Evolutionary conservation across 2,329 filamentous ascomycete genomes (phyloP).

Genomic region (Fusarium denticulatum): DNA sequence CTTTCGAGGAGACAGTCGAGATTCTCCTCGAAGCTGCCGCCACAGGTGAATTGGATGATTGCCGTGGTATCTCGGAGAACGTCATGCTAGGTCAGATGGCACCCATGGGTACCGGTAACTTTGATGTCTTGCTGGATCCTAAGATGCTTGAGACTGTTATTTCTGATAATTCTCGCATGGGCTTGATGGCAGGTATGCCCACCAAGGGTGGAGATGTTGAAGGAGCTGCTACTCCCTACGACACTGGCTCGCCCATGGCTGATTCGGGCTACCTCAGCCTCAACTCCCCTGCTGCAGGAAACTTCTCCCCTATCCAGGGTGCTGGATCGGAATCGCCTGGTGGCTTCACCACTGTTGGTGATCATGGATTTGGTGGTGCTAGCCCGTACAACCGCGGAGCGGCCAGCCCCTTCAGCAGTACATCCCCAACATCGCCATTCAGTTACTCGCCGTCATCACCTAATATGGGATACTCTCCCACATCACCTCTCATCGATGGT

Average conservation of each 20-base stretch:
- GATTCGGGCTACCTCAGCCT: conserved; percentile 74
- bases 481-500: conserved; percentile 71
- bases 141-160: conserved; percentile 96
- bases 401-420: conserved; percentile 80
- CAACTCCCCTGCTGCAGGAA: conserved; percentile 69
- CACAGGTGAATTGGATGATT: conserved; percentile 95
- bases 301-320: conserved; percentile 81
- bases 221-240: conserved; percentile 94
- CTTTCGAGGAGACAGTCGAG: conserved; percentile 98
- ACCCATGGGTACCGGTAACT: conserved; percentile 95
- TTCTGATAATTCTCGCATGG: conserved; percentile 88
- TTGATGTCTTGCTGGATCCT: conserved; percentile 92
- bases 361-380: conserved; percentile 60
- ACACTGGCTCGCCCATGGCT: conserved; percentile 82
- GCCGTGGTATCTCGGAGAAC: conserved; percentile 97
- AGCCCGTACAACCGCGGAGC: conserved; percentile 73
- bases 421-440: conserved; percentile 74
- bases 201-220: conserved; percentile 79
- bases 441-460: conserved; percentile 82
- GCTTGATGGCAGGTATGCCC: conserved; percentile 81
- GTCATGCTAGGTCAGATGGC: conserved; percentile 98
- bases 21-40: conserved; percentile 96
- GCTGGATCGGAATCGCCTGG: conserved; percentile 76
- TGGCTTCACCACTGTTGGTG: conserved; percentile 69
- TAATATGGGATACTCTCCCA: conserved; percentile 77